A percentile compares a stretch with the other conserved stretches of the same genome.
Evolutionary conservation across 768 basidiomycete species (phyloP).

Genomic region (Arthromyces matolae): DNA sequence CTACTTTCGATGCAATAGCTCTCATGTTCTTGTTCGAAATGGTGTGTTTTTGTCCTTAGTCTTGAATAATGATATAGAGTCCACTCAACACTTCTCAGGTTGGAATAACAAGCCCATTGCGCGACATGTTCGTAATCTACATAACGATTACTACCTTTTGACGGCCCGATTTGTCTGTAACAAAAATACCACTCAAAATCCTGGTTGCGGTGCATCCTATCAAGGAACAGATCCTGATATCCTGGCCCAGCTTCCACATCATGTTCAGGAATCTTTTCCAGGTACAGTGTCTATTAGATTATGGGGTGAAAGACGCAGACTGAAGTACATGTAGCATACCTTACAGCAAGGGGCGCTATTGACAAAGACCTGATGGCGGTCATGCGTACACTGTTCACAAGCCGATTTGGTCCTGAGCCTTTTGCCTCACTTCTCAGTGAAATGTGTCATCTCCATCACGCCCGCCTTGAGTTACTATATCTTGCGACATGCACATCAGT

Average conservation of each 20-base stretch:
- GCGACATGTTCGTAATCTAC: not conserved
- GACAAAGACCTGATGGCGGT: not conserved
- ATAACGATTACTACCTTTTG: not conserved
- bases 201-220: not conserved
- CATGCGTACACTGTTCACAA: not conserved
- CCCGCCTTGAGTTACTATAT: slow-evolving; percentile 1
- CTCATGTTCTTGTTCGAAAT: slow-evolving; percentile 1
- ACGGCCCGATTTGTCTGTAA: slow-evolving; percentile 1
- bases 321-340: not conserved
- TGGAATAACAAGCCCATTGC: slow-evolving; percentile 1
- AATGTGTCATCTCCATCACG: not conserved
- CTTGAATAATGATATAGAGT: not conserved
- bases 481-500: not conserved
- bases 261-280: slow-evolving; percentile 1
- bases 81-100: not conserved
- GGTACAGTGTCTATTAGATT: not conserved
- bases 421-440: not conserved
- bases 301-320: not conserved
- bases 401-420: not conserved
- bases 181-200: not conserved
- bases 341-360: not conserved
- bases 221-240: not conserved
- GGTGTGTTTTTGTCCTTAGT: not conserved
- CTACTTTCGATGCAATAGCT: not conserved
- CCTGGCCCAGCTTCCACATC: not conserved